Base-by-base conservation (phyloP, 805 yeast genomes). In the Candida taoyuanica region DNA sequence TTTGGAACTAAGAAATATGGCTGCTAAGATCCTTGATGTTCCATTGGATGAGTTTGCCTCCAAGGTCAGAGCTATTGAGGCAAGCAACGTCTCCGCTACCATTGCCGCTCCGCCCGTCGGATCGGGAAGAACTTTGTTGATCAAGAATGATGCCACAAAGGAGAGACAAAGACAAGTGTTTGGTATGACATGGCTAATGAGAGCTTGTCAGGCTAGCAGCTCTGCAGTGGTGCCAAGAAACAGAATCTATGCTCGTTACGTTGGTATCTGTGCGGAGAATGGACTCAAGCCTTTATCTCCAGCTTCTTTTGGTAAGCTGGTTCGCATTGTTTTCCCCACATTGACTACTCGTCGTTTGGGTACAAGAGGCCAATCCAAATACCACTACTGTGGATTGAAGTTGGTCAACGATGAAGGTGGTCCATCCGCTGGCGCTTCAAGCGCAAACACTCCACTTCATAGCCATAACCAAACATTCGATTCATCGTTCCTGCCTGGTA, bases 121-220 rank as follows among this genome's bases (percentile, higher is more conserved):
- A 15, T 53, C 57, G 44, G 46, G 62, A 11, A 45, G 54, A 13
- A 46, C 39, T 50, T 36, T 38, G 24, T 29, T 40, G 15, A 33
- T 41, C 46, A 39, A 44, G 34, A 38, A 57, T 57, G 38, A 46
- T 15, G 37, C 40, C 5, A 35, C 40, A 21, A 67, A 66, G 33
- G 86, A 81, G 49, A 67, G 76, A 40, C 82, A 77, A 52, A 71
- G 80, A 37, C 96, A 86, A 58, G 66, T 85, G 1, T 85, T 85
- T 59, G 96, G 89, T 11, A 73, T 86, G 74, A 74, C 83, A 3
- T 85, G 94, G 85, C 65, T 88, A 30, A 67, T 81, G 62, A 76
- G 78, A 50, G 69, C 78, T 18, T 86, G 85, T 49, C 72, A 70
- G 42, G 52, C 68, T 5, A 59, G 68, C 31, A 63, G 63, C 5